A percentile compares a stretch with the other conserved stretches of the same genome.
Evolutionary conservation across 1,284 basidiomycete genomes (phyloP).

Genomic region (Cutaneotrichosporon sp.): DNA sequence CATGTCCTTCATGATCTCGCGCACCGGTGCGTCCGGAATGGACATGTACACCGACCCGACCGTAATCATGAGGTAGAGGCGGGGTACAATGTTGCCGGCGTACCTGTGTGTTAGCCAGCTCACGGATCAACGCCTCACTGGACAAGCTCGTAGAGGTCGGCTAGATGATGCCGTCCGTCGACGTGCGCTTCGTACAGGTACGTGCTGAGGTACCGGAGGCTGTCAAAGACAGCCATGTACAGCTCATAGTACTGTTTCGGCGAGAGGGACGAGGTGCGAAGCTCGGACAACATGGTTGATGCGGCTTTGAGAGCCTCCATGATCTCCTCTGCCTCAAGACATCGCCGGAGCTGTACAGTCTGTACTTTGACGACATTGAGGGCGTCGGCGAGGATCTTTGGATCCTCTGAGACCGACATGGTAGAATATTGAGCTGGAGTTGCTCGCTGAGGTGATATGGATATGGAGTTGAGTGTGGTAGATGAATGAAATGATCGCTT

Average conservation of each 20-base stretch:
- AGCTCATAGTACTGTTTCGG: constrained; percentile 97
- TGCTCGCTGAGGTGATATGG: background rate
- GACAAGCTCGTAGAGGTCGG: constrained; percentile 94
- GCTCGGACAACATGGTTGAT: constrained; percentile 90
- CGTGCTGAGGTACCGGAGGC: constrained; percentile 84
- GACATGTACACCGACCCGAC: constrained; percentile 98
- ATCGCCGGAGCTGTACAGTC: constrained; percentile 87
- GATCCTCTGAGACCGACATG: constrained; percentile 38
- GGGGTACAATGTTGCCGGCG: constrained; percentile 70
- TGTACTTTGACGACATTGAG: constrained; percentile 78
- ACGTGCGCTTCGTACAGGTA: constrained; percentile 92
- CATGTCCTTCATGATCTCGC: constrained; percentile 99
- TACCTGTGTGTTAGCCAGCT: constrained; percentile 32
- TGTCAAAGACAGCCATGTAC: constrained; percentile 96
- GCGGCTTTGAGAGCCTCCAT: constrained; percentile 97
- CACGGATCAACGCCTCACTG: constrained; percentile 62
- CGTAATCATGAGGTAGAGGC: constrained; percentile 96
- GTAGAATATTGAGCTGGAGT: background rate
- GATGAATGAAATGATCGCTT: constrained; percentile 1
- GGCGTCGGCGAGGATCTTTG: constrained; percentile 47
- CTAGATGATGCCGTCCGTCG: constrained; percentile 83
- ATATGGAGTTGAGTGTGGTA: background rate
- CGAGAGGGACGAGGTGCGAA: constrained; percentile 83
- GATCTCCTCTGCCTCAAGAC: constrained; percentile 86
- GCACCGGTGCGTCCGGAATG: constrained; percentile 87